phyloP scores from a whole-genome alignment of 768 basidiomycete species.

The Lactifluus echinatus region DNA sequence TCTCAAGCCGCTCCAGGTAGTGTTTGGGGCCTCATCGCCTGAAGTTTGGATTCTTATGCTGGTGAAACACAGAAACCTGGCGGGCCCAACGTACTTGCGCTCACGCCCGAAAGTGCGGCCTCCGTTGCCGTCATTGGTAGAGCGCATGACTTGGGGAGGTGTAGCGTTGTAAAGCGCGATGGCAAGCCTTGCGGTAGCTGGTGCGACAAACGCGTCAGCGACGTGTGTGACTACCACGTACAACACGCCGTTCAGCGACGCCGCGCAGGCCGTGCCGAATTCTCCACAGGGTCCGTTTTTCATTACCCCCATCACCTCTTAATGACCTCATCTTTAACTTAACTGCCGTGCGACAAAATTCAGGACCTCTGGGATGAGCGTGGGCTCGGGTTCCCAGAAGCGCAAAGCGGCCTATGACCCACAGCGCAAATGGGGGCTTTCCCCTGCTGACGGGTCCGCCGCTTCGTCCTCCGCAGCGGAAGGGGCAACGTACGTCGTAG shows the following conservation, averaged over 20 bases:
- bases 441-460: constrained; percentile 38
- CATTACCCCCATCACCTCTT: neutral
- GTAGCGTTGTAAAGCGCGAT: constrained; percentile 66
- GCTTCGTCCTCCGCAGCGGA: constrained; percentile 21
- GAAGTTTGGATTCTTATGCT: neutral
- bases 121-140: constrained; percentile 81
- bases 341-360: neutral
- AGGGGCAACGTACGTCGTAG: constrained; percentile 70
- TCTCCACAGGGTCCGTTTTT: constrained; percentile 63
- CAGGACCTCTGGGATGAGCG: constrained; percentile 69
- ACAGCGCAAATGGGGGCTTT: constrained; percentile 64
- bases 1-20: constrained; percentile 77
- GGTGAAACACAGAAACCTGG: constrained; percentile 42
- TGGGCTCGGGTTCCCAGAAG: constrained; percentile 6
- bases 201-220: constrained; percentile 83
- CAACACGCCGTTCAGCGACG: constrained; percentile 68
- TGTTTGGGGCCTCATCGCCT: neutral
- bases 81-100: constrained; percentile 67
- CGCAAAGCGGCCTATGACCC: constrained; percentile 56
- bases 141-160: constrained; percentile 82
- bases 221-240: constrained; percentile 89
- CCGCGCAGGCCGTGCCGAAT: constrained; percentile 77
- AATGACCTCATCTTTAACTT: neutral
- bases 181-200: constrained; percentile 78
- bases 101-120: constrained; percentile 76